Base-by-base conservation (phyloP, 108 stramenopile species). In the Skeletonema tropicum region DNA sequence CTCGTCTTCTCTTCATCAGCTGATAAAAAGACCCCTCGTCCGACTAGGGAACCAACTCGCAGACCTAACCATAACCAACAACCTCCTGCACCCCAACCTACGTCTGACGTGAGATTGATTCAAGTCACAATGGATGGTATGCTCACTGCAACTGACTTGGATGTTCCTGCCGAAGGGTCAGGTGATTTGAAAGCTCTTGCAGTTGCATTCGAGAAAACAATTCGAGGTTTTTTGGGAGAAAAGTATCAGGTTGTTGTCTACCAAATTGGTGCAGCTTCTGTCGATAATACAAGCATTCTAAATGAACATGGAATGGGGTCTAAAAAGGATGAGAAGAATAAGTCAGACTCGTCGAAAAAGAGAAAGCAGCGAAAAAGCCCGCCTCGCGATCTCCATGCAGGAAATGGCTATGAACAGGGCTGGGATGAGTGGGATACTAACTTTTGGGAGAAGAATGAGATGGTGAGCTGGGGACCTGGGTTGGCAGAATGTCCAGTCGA, bases 81-180 rank as follows among this genome's bases (percentile, higher is more conserved):
- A 25, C 7, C 21, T 62, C 61, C 61, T 36, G 36, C 39, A 2
- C 35, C 35, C 7, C 21, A 62, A 8, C 61, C 61, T 33, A 55
- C 52, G 2, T 3, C 2, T 23, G 61, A 62, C 21, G 9, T 12
- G 36, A 6, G 19, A 38, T 19, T 33, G 23, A 21, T 62, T 21
- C 17, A 62, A 33, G 10, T 62, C 36, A 62, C 61, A 38, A 62
- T 62, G 61, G 61, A 62, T 21, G 61, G 61, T 6, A 62, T 62
- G 61, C 61, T 62, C 12, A 38, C 36, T 2, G 61, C 33, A 7
- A 33, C 6, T 21, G 31, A 62, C 33, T 38, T 62, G 35, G 61
- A 62, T 19, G 61, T 62, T 33, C 61, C 61, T 36, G 5, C 6
- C 17, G 36, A 19, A 19, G 61, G 61, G 10, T 36, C 61, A 0